Conservation (phyloP, 495 filamentous ascomycete species). For the Aspergillus nidulans region DNA sequence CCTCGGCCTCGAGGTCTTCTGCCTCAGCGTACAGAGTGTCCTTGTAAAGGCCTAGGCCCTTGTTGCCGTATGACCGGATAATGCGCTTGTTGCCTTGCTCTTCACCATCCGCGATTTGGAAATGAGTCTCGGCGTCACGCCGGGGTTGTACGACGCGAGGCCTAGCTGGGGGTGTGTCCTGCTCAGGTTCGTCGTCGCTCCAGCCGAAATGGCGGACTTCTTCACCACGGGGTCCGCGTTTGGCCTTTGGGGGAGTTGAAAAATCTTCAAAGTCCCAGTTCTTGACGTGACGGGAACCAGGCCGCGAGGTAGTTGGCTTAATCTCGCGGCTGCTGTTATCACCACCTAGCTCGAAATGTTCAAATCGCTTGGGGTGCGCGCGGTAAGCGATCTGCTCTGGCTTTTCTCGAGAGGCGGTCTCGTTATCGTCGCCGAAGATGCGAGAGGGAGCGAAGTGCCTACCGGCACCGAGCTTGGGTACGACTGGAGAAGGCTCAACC, state of each 20-base stretch:
- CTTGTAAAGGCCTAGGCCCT: slow-evolving; percentile 68
- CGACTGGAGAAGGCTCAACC: slow-evolving; percentile 13
- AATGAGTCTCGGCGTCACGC: slow-evolving; percentile 74
- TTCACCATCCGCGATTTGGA: slow-evolving; percentile 57
- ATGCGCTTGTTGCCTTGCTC: slow-evolving; percentile 27
- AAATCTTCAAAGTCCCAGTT: slow-evolving; percentile 89
- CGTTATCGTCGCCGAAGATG: slow-evolving; percentile 62
- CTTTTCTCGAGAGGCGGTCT: slow-evolving; percentile 28
- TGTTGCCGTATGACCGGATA: slow-evolving; percentile 50
- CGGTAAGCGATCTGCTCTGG: slow-evolving; percentile 49
- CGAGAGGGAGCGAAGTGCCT: slow-evolving; percentile 62
- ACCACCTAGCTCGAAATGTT: slow-evolving; percentile 82
- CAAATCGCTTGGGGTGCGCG: slow-evolving; percentile 68
- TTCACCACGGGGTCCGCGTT: slow-evolving; percentile 46
- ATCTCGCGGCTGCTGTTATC: slow-evolving; percentile 40
- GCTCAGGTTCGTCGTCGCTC: slow-evolving; percentile 60
- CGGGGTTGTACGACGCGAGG: slow-evolving; percentile 60
- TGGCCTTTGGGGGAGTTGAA: slow-evolving; percentile 68
- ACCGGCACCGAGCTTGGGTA: slow-evolving; percentile 53
- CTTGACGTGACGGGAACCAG: slow-evolving; percentile 58
- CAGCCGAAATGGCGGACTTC: slow-evolving; percentile 68
- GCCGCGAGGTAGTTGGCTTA: slow-evolving; percentile 33
- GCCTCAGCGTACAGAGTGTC: slow-evolving; percentile 64
- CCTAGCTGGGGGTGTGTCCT: slow-evolving; percentile 52
- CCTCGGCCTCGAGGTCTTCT: slow-evolving; percentile 27